Evolutionary conservation across 2,329 filamentous ascomycete genomes (phyloP), one percentile per base, ranked within the genome.

Genomic region (Pseudovirgaria hyperparasitica): DNA sequence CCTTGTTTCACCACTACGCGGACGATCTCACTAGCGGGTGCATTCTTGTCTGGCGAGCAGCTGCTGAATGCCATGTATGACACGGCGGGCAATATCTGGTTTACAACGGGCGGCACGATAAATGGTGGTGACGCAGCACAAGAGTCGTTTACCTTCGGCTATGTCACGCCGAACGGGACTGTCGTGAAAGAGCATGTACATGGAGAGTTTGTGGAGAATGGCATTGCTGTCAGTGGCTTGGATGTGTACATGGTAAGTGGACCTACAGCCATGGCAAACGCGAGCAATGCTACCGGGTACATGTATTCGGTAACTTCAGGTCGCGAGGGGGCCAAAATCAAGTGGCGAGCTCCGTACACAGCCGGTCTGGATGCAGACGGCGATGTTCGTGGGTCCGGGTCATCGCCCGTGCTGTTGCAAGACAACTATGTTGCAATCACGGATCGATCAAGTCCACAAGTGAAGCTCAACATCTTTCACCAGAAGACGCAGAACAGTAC

Each of bases 141-240:
- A 9, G 15, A 22, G n/a, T 10, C n/a, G 9, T 13, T 16, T 9
- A 12, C 23, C 3, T 14, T 24, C 10, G 23, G 23, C 2, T 24
- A 24, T 16, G 12, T 24, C 23, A 5, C 9, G 13, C 5, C 9
- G 9, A 16, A 24, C 22, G 22, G 10, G 23, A 13, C 23, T 9
- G 18, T 24, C 23, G 12, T n/a, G n/a, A n/a, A n/a, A n/a, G n/a
- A n/a, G n/a, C n/a, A n/a, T n/a, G 11, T 36, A 6, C 18, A 20
- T 5, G 21, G 31, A 16, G 34, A 36, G 21, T 21, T 31, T 4
- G 25, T 36, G 11, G 35, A 38, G 24, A 38, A 38, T 22, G 31
- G 30, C 19, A 36, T 38, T 16, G 34, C 34, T 5, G 18, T 36
- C 28, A 34, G 20, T 19, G 34, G 34, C 4, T 30, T 18, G 13